Evolutionary conservation across 1,139 yeast species (phyloP), one percentile per base, ranked within the genome.

Genomic region (Pneumocystis wakefieldiae): DNA sequence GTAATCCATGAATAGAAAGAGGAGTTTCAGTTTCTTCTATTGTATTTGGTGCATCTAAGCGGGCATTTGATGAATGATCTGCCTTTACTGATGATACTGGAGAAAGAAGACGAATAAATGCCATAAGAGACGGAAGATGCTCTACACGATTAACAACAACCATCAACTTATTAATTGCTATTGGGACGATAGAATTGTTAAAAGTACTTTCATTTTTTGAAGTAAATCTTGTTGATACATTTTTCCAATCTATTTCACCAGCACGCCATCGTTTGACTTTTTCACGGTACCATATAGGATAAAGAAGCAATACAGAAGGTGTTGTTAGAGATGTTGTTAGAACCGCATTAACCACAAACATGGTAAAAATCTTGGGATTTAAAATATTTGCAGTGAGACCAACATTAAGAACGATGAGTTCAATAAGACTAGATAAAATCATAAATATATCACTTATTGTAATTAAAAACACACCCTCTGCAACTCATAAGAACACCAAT

Each of bases 401-500:
- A 60, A 85, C 83, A 61, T 82, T 83, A 67, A 87, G 77, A 32
- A 86, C 94, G 61, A 87, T 91, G 70, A 87, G 83, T 73, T 85
- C 91, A 36, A 68, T 69, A 15, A 68, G 63, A 48, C 55, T 48
- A 48, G 24, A 24, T 24, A 48, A 32, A 32, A 19, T 24, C 10
- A 19, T 6, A 38, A 59, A 38, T 32, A 28, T 15, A 57, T 35
- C 24, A 8, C 7, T 19, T 10, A 4, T 39, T 67, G 59, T 70
- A 71, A 39, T 86, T 91, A 68, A 86, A 85, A 48, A 39, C 10
- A 48, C 17, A 48, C 74, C 95, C 95, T 73, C 87, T 87, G 78
- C 95, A 87, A 12, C 91, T 85, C 92, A 87, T 86, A 68, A 87
- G 78, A n/a, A 85, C 81, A 63, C 94, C 94, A 42, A 86, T 91